phyloP scores from a whole-genome alignment of 1,284 basidiomycete genomes.

The Ceratobasidium sp. region DNA sequence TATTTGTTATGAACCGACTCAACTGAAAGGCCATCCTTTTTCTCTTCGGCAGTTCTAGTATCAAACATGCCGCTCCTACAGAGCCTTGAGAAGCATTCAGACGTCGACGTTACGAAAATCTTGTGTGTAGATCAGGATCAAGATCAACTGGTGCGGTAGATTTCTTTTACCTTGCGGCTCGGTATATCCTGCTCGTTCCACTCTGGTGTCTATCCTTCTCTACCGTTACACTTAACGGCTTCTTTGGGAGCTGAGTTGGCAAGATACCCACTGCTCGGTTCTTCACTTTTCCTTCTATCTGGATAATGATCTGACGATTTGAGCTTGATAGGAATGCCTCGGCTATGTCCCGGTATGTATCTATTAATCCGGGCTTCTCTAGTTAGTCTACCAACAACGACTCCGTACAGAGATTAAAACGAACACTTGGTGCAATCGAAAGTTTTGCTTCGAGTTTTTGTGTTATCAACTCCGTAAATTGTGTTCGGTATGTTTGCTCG shows the following conservation, averaged over 20 bases:
- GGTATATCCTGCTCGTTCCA: neutral
- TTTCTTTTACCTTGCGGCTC: no score
- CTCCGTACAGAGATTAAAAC: constrained; percentile 50
- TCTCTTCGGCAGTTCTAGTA: no score
- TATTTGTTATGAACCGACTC: no score
- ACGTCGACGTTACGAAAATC: neutral
- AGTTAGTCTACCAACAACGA: neutral
- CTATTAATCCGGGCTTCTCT: neutral
- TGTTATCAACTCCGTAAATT: constrained; percentile 55
- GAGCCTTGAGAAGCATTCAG: constrained; percentile 3
- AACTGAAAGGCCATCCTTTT: no score
- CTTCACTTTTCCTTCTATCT: no score
- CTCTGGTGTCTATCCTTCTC: neutral
- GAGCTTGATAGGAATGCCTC: neutral
- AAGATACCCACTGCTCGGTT: neutral
- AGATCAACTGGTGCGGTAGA: neutral
- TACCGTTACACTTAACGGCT: neutral
- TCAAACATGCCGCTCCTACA: no score
- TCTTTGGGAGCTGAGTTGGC: neutral
- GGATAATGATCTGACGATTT: neutral
- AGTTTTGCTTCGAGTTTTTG: constrained; percentile 55
- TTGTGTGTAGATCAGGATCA: neutral
- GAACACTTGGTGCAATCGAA: constrained; percentile 53
- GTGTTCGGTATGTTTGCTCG: constrained; percentile 47
- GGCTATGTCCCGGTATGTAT: neutral